Base-by-base conservation (phyloP, 1,284 basidiomycete species). In the Leccinum ponderosum region DNA sequence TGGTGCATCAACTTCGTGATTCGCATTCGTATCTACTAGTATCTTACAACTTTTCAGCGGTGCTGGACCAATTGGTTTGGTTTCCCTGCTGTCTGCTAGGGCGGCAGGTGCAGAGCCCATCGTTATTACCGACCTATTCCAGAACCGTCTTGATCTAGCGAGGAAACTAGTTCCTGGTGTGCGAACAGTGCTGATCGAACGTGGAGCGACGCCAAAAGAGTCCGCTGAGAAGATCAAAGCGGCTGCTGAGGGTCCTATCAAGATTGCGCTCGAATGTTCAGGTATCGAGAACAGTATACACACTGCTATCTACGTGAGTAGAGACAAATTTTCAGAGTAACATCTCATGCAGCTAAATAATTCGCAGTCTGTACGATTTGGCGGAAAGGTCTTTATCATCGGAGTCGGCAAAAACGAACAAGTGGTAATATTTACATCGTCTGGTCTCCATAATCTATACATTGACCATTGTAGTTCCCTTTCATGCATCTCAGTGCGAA, bases 11-110 rank as follows among this genome's bases (percentile, higher is more conserved):
- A 50, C 6, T 44, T 44, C 27, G n/a, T 47, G 35, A 20, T 27
- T 35, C 11, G 27, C 31, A 31, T 11, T 55, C 12, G 27, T 52
- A 22, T 53, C 42, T 25, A 15, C 48, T 9, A 25, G 14, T 25
- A 50, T 25, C 56, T 68, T 53, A 71, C 33, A n/a, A 20, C 15
- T 39, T 50, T 55, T 48, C 59, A 87, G 84, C 65, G 86, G 85
- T 59, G 93, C 94, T 35, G 94, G 94, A 14, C 94, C 94, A 1
- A 94, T 96, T 61, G 94, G 94, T 8, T 80, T 97, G 22, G 81
- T 94, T 50, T 83, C 86, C 51, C 85, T 94, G 62, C 87, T 92
- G 12, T 90, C 92, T 52, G 90, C 91, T 27, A 86, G 89, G 66
- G 93, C 91, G 27, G 84, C 92, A 53, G 92, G 92, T 1, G 93